These are phyloP conservation scores for Myxozyma lipomycoides DNA, from an alignment of 805 yeast genomes.

Conservation along the genomic window DNA sequence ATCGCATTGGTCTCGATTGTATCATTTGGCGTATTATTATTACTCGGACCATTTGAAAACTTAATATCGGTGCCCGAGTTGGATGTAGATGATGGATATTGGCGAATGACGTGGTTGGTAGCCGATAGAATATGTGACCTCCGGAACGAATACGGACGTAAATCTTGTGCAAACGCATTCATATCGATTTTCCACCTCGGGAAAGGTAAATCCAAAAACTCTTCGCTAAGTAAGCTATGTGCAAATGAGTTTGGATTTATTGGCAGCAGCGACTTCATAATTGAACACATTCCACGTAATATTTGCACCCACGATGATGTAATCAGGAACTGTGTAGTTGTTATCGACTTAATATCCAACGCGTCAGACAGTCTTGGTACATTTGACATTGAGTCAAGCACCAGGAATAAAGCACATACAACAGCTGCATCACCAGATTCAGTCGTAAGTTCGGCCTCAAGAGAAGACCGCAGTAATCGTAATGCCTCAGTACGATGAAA, in stretches of 20 bases:
- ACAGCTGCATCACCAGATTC: conserved; percentile 74
- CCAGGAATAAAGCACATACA: conserved; percentile 86
- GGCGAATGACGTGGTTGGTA: neutral
- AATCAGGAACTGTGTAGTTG: conserved; percentile 59
- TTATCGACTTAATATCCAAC: conserved; percentile 54
- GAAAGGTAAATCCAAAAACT: conserved; percentile 64
- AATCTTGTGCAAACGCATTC: conserved; percentile 3
- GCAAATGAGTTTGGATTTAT: conserved; percentile 64
- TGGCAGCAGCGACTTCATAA: conserved; percentile 95
- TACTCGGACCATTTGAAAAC: neutral
- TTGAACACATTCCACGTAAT: conserved; percentile 95
- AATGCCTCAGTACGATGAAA: conserved; percentile 81
- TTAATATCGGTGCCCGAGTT: neutral
- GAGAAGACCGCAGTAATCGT: conserved; percentile 76
- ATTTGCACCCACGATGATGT: conserved; percentile 97
- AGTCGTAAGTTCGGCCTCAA: conserved; percentile 64
- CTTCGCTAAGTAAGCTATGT: conserved; percentile 73
- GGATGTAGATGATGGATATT: neutral
- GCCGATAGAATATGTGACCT: conserved; percentile 6
- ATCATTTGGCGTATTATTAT: neutral
- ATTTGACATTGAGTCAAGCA: conserved; percentile 65
- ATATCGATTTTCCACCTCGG: conserved; percentile 33
- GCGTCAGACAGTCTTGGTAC: conserved; percentile 1
- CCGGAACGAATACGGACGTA: conserved; percentile 16
- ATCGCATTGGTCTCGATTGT: too few species aligned